Evolutionary conservation across 257 asterid genomes (phyloP).

Genomic region (Scutellaria galericulata): DNA sequence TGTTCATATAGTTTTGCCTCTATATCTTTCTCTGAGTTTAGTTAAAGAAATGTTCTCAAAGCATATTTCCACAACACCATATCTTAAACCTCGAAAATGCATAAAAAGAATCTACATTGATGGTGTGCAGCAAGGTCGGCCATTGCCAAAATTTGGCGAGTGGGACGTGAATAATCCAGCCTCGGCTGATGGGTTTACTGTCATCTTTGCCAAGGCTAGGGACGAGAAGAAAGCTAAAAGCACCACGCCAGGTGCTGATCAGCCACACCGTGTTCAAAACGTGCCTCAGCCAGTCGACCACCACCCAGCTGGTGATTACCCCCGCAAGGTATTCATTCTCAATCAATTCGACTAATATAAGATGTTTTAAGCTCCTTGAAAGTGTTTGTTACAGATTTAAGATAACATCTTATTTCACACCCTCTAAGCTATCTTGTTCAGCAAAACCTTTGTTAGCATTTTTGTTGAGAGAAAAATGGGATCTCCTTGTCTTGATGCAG

Average conservation of each 20-base stretch:
- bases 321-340: constrained; percentile 36
- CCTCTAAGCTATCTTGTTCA: not conserved
- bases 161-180: constrained; percentile 78
- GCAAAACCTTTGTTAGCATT: not conserved
- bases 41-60: not conserved
- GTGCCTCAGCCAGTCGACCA: constrained; percentile 26
- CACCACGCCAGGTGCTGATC: constrained; percentile 17
- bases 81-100: not conserved
- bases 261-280: constrained; percentile 21
- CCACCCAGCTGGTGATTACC: constrained; percentile 8
- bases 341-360: not conserved
- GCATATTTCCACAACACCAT: not conserved
- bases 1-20: not conserved
- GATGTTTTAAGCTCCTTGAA: too few species aligned
- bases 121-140: constrained; percentile 58
- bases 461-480: not conserved
- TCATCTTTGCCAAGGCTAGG: constrained; percentile 65
- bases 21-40: not conserved
- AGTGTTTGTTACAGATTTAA: too few species aligned
- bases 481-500: constrained; percentile 36
- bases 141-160: constrained; percentile 71
- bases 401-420: too few species aligned
- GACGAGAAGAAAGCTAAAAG: constrained; percentile 63
- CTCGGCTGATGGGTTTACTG: constrained; percentile 72
- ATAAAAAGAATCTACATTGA: not conserved